phyloP scores from a whole-genome alignment of 805 yeast species.

The Lachancea nothofagi region DNA sequence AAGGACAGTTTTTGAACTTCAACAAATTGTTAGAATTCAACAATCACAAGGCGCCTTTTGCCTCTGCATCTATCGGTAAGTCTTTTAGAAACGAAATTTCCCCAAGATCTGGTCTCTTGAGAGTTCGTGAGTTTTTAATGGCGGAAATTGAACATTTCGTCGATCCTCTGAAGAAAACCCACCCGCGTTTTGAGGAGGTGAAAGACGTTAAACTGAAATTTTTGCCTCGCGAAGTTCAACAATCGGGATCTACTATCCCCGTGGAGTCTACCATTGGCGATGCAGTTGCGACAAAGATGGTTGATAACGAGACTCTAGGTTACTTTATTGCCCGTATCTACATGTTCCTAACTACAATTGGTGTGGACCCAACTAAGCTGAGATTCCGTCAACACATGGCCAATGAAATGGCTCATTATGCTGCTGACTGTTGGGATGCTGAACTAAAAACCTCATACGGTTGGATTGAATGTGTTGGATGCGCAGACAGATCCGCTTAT shows the following conservation, averaged over 20 bases:
- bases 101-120: conserved; percentile 93
- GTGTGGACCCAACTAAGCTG: conserved; percentile 76
- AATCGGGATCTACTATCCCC: conserved; percentile 71
- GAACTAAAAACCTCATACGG: conserved; percentile 94
- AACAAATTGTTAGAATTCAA: conserved; percentile 88
- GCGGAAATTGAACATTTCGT: conserved; percentile 99
- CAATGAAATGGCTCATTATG: conserved; percentile 99
- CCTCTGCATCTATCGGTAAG: conserved; percentile 98
- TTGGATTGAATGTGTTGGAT: conserved; percentile 99
- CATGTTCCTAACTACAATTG: conserved; percentile 76
- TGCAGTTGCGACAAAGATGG: conserved; percentile 82
- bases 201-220: conserved; percentile 67
- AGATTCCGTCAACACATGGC: conserved; percentile 98
- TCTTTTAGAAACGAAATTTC: conserved; percentile 98
- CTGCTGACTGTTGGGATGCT: conserved; percentile 99
- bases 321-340: conserved; percentile 93
- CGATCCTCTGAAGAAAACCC: conserved; percentile 84
- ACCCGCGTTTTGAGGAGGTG: conserved; percentile 72
- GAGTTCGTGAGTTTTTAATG: conserved; percentile 98
- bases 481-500: conserved; percentile 98
- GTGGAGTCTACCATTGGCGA: conserved; percentile 71
- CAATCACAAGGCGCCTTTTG: conserved; percentile 96
- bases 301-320: conserved; percentile 95
- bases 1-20: conserved; percentile 97
- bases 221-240: conserved; percentile 83